These are phyloP conservation scores for Cymbidium sinense DNA, from an alignment of 106 monocot species.

Conservation along the genomic window DNA sequence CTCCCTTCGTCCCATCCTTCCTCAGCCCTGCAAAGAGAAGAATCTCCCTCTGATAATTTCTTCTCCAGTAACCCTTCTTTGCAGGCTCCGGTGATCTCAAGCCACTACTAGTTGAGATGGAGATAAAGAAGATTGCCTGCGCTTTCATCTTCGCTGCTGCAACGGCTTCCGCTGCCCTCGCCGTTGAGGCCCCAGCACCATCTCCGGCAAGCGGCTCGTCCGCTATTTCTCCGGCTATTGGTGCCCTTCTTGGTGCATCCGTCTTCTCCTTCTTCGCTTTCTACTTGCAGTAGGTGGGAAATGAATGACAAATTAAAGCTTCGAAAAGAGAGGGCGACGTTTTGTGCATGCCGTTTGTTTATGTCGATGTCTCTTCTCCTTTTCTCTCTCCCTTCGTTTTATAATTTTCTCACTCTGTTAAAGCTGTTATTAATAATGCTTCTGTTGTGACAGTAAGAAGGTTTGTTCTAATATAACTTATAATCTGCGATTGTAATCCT, in stretches of 20 bases:
- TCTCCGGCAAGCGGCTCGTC: slow-evolving; percentile 34
- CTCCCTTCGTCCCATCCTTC: background rate
- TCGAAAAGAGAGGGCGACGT: no score
- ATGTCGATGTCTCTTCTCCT: no score
- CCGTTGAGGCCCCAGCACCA: slow-evolving; percentile 44
- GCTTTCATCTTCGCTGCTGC: slow-evolving; percentile 45
- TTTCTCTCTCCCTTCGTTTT: no score
- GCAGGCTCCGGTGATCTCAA: background rate
- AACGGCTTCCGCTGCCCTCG: slow-evolving; percentile 24
- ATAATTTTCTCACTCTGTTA: no score
- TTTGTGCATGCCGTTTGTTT: no score
- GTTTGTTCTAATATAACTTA: no score
- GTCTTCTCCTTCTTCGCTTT: slow-evolving; percentile 68
- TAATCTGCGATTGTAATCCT: no score
- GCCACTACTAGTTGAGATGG: slow-evolving; percentile 20
- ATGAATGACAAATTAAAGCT: no score
- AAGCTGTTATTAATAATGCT: no score
- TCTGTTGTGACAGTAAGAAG: no score
- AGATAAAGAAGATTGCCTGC: slow-evolving; percentile 75
- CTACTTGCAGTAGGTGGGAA: slow-evolving; percentile 32
- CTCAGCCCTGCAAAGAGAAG: slow-evolving; percentile 4
- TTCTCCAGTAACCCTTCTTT: background rate
- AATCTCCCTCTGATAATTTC: background rate
- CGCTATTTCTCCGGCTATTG: slow-evolving; percentile 35
- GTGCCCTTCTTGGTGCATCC: slow-evolving; percentile 40